phyloP scores from a whole-genome alignment of 2,329 filamentous ascomycete genomes.

The Pyrenochaeta sp. region DNA sequence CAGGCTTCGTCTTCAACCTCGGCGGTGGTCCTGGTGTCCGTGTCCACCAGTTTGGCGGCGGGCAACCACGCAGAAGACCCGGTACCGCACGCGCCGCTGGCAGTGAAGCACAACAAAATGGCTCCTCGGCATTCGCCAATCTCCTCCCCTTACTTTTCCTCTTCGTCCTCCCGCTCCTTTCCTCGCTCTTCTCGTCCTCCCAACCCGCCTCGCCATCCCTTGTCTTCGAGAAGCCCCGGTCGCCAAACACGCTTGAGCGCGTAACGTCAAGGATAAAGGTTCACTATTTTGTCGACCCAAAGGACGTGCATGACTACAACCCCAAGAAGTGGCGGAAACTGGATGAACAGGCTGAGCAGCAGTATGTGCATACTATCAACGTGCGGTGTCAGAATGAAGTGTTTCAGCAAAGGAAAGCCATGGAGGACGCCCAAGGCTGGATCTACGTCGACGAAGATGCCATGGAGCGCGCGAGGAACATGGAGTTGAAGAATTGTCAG shows the following conservation, averaged over 20 bases:
- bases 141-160: conserved; percentile 89
- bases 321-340: conserved; percentile 75
- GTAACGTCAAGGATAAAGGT: conserved; percentile 75
- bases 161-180: conserved; percentile 80
- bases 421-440: conserved; percentile 85
- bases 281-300: conserved; percentile 85
- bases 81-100: conserved; percentile 62
- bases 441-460: conserved; percentile 83
- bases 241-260: conserved; percentile 78
- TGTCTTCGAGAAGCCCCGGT: conserved; percentile 75
- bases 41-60: conserved; percentile 94
- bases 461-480: conserved; percentile 73
- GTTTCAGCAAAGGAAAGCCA: conserved; percentile 69
- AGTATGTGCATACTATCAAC: conserved; percentile 73
- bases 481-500: conserved; percentile 68
- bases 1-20: conserved; percentile 94
- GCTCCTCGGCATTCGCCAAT: conserved; percentile 68
- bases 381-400: conserved; percentile 79
- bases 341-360: conserved; percentile 79
- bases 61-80: conserved; percentile 77
- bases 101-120: conserved; percentile 60
- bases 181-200: conserved; percentile 72
- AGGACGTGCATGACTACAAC: conserved; percentile 76
- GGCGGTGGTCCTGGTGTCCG: conserved; percentile 89
- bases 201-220: conserved; percentile 69